These are phyloP conservation scores for Scopulariopsis brevicaulis DNA, from an alignment of 2,329 filamentous ascomycete genomes.

Conservation along the genomic window DNA sequence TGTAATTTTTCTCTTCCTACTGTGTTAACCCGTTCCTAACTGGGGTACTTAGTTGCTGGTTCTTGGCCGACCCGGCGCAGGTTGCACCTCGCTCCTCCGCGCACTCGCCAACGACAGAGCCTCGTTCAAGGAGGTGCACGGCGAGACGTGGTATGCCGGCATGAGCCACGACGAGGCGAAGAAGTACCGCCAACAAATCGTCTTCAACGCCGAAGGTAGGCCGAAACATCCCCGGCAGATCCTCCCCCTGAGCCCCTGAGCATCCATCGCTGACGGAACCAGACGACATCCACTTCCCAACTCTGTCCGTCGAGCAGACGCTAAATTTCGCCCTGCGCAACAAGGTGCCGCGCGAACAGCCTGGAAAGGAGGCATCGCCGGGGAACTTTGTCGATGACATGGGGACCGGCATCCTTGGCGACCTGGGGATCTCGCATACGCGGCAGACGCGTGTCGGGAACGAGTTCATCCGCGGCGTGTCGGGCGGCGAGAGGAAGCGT, in stretches of 20 bases:
- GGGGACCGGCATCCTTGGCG: conserved; percentile 26
- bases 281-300: conserved; percentile 56
- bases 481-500: conserved; percentile 58
- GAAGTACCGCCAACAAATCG: conserved; percentile 16
- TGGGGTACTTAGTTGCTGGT: conserved; percentile 14
- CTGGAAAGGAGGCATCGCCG: conserved; percentile 17
- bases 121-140: conserved; percentile 15
- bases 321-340: conserved; percentile 56
- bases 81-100: conserved; percentile 18
- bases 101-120: conserved; percentile 17
- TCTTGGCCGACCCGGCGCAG: conserved; percentile 18
- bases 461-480: conserved; percentile 52
- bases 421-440: conserved; percentile 60
- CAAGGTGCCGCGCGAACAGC: conserved; percentile 48
- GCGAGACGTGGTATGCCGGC: conserved; percentile 15
- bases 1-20: background rate
- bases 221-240: background rate
- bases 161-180: conserved; percentile 13
- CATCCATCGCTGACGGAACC: conserved; percentile 5
- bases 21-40: background rate
- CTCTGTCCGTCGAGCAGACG: conserved; percentile 55
- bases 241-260: background rate
- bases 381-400: conserved; percentile 17
- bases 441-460: conserved; percentile 59
- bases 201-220: conserved; percentile 19